phyloP scores from a whole-genome alignment of 2,329 filamentous ascomycete species.

The Verticillium klebahnii region DNA sequence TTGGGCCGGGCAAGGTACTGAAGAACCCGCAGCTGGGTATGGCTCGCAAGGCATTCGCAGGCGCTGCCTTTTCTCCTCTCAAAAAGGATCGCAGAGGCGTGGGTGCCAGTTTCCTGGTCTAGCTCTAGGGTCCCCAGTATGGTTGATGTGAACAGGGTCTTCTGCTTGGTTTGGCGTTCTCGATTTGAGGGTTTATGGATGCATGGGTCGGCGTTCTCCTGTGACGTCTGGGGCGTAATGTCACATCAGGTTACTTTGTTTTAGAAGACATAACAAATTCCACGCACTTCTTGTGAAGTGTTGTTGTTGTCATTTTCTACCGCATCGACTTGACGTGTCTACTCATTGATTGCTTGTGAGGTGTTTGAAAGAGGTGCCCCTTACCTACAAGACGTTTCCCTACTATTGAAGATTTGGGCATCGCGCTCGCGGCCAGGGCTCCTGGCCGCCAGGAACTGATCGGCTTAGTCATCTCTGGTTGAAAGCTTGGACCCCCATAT shows the following conservation, averaged over 20 bases:
- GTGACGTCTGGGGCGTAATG: neutral
- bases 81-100: slow-evolving; percentile 65
- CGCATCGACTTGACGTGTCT: neutral
- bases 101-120: slow-evolving; percentile 56
- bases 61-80: slow-evolving; percentile 62
- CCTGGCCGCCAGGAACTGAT: no score
- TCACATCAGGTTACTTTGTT: neutral
- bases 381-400: no score
- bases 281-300: neutral
- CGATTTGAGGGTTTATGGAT: neutral
- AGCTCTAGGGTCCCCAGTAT: neutral
- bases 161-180: neutral
- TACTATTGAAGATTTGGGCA: no score
- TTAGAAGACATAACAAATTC: neutral
- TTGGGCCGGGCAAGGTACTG: slow-evolving; percentile 15
- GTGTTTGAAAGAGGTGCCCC: neutral
- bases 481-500: no score
- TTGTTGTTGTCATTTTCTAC: neutral
- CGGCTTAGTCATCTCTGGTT: no score
- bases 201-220: neutral
- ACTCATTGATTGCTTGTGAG: neutral
- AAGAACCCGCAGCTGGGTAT: slow-evolving; percentile 33
- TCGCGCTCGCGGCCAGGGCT: no score
- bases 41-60: slow-evolving; percentile 44
- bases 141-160: neutral